Evolutionary conservation across 208 protist species (phyloP).

Genomic region (Trichomonas vaginalis): DNA sequence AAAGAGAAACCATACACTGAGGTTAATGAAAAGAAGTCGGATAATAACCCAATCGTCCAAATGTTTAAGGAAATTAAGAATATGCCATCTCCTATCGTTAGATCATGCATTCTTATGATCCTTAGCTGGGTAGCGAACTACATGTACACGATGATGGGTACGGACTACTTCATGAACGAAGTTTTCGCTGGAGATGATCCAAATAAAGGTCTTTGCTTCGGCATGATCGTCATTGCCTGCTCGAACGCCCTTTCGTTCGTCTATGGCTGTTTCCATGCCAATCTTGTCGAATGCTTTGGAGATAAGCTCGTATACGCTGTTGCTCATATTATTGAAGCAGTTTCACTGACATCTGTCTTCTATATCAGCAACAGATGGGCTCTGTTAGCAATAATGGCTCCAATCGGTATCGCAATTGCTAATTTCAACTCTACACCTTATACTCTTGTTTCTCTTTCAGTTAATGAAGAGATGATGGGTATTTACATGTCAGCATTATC

Average conservation of each 20-base stretch:
- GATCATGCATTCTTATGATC: background rate
- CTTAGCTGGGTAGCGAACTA: background rate
- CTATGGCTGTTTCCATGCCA: background rate
- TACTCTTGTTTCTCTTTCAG: background rate
- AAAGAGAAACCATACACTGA: background rate
- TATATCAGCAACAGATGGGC: background rate
- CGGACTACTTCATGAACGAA: background rate
- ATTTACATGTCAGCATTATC: background rate
- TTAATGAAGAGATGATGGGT: background rate
- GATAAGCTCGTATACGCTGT: background rate
- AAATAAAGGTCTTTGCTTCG: background rate
- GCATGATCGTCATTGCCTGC: background rate
- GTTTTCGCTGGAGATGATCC: background rate
- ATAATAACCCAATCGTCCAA: background rate
- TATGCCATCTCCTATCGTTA: background rate
- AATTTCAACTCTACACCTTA: background rate
- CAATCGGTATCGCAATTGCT: background rate
- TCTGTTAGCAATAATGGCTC: background rate
- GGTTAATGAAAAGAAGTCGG: too few relatives aligned
- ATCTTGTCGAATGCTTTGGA: background rate
- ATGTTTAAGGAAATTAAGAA: background rate
- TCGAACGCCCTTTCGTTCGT: background rate
- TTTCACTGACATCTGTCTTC: background rate
- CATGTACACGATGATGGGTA: background rate
- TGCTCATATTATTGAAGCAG: background rate